Evolutionary conservation across 148 eudicot species (phyloP), one percentile per base, ranked within the genome.

Genomic region (Gaultheria prostrata): DNA sequence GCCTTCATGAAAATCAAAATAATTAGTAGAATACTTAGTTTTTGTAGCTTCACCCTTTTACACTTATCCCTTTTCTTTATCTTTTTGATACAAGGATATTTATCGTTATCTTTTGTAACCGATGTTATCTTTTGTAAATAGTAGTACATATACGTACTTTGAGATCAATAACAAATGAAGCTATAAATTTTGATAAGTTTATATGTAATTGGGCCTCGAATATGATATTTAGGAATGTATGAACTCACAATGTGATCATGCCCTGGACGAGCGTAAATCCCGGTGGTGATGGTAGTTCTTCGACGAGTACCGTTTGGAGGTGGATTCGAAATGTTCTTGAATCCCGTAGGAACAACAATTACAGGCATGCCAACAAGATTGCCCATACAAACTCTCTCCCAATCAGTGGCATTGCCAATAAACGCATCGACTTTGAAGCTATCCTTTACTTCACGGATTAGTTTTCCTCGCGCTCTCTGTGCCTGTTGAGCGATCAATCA

Each of bases 321-420:
- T 15, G 91, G 88, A 83, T 92, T 82, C 4, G 86, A 56, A 73
- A 95, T 89, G 80, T 83, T 82, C 13, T 83, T 78, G n/a, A 93
- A 94, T 35, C 96, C 98, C 0, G 93, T 90, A 17, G 98, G 98
- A 83, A 94, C 85, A 32, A 93, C 94, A 70, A 93, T 82, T 11
- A 94, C 93, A 1, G 98, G 98, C 94, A 95, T 84, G 56, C 98
- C 98, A 57, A 95, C 98, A 81, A 95, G 96, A 83, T 95, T 95
- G 74, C 98, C 98, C 86, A 94, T 48, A 81, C 96, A 93, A 82
- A 95, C 98, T 77, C 83, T 88, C 84, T 95, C 98, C 98, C 98
- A 95, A 50, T 95, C 98, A 3, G 95, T 91, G 63, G 87, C 94
- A 79, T 94, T 92, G 63, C 98, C 96, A 76, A 95, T 82, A 87